These are phyloP conservation scores for Musa balbisiana DNA, from an alignment of 202 grass and related monocot species.

Conservation along the genomic window DNA sequence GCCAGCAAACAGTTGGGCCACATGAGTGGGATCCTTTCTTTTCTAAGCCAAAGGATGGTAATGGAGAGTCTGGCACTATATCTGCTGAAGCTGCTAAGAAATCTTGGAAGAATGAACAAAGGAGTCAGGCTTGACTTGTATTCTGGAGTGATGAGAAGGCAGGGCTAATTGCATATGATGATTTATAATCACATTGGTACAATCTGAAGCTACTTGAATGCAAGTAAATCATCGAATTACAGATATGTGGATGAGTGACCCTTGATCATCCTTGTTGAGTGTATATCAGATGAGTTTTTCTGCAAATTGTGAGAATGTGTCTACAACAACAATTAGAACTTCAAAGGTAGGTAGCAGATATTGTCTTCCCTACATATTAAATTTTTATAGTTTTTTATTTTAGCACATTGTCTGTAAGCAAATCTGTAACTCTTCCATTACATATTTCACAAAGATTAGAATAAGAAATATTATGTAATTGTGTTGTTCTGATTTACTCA, in stretches of 20 bases:
- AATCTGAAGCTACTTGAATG: constrained; percentile 25
- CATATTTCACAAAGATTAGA: constrained; percentile 31
- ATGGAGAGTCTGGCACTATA: constrained; percentile 38
- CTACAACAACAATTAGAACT: constrained; percentile 18
- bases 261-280: constrained; percentile 29
- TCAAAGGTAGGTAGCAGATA: constrained; percentile 18
- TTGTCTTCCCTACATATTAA: constrained; percentile 25
- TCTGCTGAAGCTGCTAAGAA: constrained; percentile 72
- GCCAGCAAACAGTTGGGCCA: constrained; percentile 46
- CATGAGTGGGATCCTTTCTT: constrained; percentile 98
- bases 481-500: background rate
- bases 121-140: constrained; percentile 38
- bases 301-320: constrained; percentile 28
- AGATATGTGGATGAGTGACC: constrained; percentile 1
- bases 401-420: constrained; percentile 32
- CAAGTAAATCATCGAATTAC: constrained; percentile 18
- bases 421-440: constrained; percentile 37
- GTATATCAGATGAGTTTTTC: constrained; percentile 33
- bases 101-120: constrained; percentile 76
- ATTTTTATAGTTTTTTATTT: constrained; percentile 19
- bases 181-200: no score
- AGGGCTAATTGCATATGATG: background rate
- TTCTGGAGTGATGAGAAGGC: background rate
- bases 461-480: background rate
- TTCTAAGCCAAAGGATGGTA: constrained; percentile 79